These are phyloP conservation scores for Wallacemonas sp. DNA, from an alignment of 208 protist species.

Conservation along the genomic window DNA sequence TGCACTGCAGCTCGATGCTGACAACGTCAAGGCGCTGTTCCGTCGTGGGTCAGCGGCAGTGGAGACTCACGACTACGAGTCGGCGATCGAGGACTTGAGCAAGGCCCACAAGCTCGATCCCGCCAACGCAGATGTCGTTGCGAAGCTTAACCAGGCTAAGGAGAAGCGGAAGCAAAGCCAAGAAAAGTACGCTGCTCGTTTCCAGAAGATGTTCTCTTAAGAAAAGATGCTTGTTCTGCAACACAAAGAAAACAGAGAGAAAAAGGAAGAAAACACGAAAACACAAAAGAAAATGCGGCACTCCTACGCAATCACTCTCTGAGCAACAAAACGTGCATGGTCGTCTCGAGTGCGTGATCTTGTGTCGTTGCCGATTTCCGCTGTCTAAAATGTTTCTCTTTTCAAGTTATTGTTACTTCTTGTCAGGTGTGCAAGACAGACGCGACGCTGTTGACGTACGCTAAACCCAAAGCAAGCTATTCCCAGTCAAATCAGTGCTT, in stretches of 20 bases:
- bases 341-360: too few species aligned
- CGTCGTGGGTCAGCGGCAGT: conserved; percentile 77
- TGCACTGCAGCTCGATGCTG: conserved; percentile 65
- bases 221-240: not conserved
- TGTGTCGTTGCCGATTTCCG: too few species aligned
- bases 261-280: not conserved
- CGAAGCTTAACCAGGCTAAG: conserved; percentile 78
- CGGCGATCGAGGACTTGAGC: conserved; percentile 64
- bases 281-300: not conserved
- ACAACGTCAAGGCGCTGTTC: conserved; percentile 88
- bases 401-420: too few species aligned
- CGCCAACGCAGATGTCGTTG: conserved; percentile 65
- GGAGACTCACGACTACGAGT: conserved; percentile 52
- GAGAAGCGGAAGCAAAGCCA: conserved; percentile 71
- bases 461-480: too few species aligned
- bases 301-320: too few species aligned
- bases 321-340: too few species aligned
- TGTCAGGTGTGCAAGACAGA: too few species aligned
- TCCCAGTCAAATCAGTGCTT: too few species aligned
- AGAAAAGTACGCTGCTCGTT: conserved; percentile 70
- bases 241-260: not conserved
- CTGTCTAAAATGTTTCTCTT: too few species aligned
- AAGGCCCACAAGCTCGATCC: conserved; percentile 66
- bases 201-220: conserved; percentile 91
- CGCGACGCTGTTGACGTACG: too few species aligned